phyloP scores from a whole-genome alignment of 805 yeast genomes.

The Saccharomyces paradoxus region DNA sequence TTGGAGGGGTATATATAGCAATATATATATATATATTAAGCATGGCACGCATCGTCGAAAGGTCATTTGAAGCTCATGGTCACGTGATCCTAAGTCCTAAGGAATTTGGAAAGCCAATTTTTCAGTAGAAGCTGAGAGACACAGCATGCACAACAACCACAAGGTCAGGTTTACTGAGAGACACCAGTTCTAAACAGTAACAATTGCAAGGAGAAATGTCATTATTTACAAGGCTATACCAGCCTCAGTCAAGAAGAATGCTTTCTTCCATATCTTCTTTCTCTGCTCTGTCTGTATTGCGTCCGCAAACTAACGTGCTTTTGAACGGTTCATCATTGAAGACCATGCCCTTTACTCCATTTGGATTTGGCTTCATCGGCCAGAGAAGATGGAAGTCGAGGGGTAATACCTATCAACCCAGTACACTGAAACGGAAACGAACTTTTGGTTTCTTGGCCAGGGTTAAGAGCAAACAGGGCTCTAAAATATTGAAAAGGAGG shows the following conservation, averaged over 20 bases:
- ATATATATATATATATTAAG: background rate
- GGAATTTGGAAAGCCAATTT: background rate
- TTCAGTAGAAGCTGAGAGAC: background rate
- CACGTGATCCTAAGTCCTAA: background rate
- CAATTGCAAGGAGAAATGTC: conserved; percentile 5
- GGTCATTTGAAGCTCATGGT: background rate
- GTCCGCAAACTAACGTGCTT: background rate
- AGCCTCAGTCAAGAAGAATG: conserved; percentile 10
- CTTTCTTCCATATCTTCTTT: conserved; percentile 12
- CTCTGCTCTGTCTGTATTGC: conserved; percentile 9
- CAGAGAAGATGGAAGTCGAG: conserved; percentile 68
- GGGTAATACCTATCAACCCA: conserved; percentile 94
- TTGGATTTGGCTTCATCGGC: conserved; percentile 10
- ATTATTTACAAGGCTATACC: conserved; percentile 8
- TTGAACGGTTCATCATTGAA: background rate
- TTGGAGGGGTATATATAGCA: too few species aligned
- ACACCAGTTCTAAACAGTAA: background rate
- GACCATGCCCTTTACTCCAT: background rate
- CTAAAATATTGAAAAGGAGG: conserved; percentile 70
- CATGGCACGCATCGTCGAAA: background rate
- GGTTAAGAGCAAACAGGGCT: conserved; percentile 63
- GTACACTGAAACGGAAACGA: conserved; percentile 82
- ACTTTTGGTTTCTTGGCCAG: conserved; percentile 84
- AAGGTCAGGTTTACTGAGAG: background rate
- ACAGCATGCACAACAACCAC: background rate